Evolutionary conservation across 1,284 basidiomycete species (phyloP), one percentile per base, ranked within the genome.

Genomic region (Cronartium ribicola): DNA sequence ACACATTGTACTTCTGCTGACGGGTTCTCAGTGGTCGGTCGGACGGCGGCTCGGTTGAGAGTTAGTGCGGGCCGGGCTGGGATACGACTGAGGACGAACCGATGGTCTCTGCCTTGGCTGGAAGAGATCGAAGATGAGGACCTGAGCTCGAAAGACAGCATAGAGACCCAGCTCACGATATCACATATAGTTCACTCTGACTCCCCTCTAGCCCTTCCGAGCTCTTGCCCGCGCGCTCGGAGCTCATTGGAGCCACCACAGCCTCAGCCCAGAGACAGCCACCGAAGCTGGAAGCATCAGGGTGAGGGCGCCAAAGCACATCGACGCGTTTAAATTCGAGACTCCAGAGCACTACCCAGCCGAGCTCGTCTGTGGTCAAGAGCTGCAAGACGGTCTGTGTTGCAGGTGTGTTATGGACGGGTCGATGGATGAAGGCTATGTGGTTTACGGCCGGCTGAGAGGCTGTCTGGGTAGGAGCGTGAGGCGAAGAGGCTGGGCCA

Each of bases 81-180:
- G 55, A 60, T 37, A 4, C 51, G 61, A 11, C 11, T 51, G 44
- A 71, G 62, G 20, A 40, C 37, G 39, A 71, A 43, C 40, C 48
- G 60, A 11, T 71, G 69, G 10, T 71, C 69, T 55, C 69, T 44
- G 51, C 69, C 69, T 48, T 71, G 69, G 22, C 69, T 71, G 29
- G 5, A 17, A 7, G n/a, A 20, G 48, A 5, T 13, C 4, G 29
- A 63, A 39, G 61, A 37, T 22, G 11, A 36, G 8, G 8, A 3
- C 37, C 20, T 17, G 61, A 39, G n/a, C 5, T n/a, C 11, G 3
- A 7, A 63, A 10, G 11, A 4, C 20, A 63, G 14, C 14, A 14
- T 14, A 63, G 36, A 29, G 20, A 22, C 5, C 20, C 20, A 57
- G 20, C 69, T 71, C 44, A 71, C 69, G 69, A 71, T 14, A 71